Evolutionary conservation across 2,329 filamentous ascomycete genomes (phyloP).

Genomic region (Myriosclerotinia scirpicola): DNA sequence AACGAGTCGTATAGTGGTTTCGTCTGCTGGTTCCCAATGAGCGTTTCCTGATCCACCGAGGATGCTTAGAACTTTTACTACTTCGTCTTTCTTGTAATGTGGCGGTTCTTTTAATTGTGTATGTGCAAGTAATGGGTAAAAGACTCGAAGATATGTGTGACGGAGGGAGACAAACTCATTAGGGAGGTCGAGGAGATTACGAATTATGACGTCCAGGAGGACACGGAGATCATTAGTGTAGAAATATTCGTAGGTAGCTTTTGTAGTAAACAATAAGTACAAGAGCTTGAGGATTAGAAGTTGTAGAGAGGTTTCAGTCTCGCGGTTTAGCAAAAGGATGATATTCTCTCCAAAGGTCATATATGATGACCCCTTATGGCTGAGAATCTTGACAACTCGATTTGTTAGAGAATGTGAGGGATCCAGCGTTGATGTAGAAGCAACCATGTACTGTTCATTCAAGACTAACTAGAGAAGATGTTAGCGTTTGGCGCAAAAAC

Average conservation of each 20-base stretch:
- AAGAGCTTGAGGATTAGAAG: constrained; percentile 94
- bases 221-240: constrained; percentile 97
- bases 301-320: constrained; percentile 91
- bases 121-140: constrained; percentile 86
- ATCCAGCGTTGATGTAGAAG: constrained; percentile 48
- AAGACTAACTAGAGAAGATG: constrained; percentile 70
- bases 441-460: constrained; percentile 98
- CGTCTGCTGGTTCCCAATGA: constrained; percentile 79
- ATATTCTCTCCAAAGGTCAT: constrained; percentile 98
- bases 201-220: constrained; percentile 90
- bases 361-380: constrained; percentile 74
- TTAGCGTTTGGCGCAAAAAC: constrained; percentile 27
- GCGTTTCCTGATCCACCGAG: constrained; percentile 65
- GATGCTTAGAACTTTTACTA: constrained; percentile 72
- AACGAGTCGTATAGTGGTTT: constrained; percentile 75
- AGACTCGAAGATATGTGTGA: constrained; percentile 91
- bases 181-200: constrained; percentile 93
- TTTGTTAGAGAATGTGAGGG: constrained; percentile 68
- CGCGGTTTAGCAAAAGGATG: constrained; percentile 89
- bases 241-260: constrained; percentile 93
- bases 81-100: constrained; percentile 88
- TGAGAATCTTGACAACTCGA: constrained; percentile 87
- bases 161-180: constrained; percentile 75
- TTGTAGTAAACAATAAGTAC: constrained; percentile 92
- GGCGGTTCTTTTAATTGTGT: constrained; percentile 85